These are phyloP conservation scores for Phytophthora crassamura DNA, from an alignment of 352 stramenopile genomes.

Conservation along the genomic window DNA sequence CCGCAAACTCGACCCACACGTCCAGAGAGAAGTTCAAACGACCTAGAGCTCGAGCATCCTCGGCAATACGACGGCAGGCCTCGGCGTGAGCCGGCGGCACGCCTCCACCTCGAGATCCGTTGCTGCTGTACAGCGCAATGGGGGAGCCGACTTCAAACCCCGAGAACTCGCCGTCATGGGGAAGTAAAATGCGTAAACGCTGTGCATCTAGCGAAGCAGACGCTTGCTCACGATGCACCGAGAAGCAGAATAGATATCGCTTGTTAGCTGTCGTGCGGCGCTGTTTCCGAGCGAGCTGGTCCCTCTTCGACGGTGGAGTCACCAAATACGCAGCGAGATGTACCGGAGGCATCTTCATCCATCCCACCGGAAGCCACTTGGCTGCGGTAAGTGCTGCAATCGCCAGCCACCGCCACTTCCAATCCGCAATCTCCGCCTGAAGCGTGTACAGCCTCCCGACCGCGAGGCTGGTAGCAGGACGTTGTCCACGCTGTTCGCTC, in stretches of 20 bases:
- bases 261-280: constrained; percentile 35
- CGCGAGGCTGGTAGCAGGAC: constrained; percentile 24
- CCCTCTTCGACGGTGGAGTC: constrained; percentile 7
- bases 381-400: constrained; percentile 43
- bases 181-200: constrained; percentile 10
- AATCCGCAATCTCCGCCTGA: constrained; percentile 55
- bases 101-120: constrained; percentile 16
- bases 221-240: constrained; percentile 42
- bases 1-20: constrained; percentile 80
- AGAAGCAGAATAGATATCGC: constrained; percentile 60
- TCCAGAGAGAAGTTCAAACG: constrained; percentile 61
- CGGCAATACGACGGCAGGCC: constrained; percentile 29
- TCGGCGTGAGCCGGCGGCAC: constrained; percentile 30
- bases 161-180: background rate
- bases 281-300: background rate
- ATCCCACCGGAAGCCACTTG: constrained; percentile 48
- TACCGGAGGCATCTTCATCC: constrained; percentile 47
- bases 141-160: constrained; percentile 32
- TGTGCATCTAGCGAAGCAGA: background rate
- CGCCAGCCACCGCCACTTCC: constrained; percentile 56
- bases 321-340: constrained; percentile 53
- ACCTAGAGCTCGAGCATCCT: constrained; percentile 34
- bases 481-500: background rate
- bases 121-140: constrained; percentile 21
- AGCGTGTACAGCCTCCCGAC: constrained; percentile 64